phyloP scores from a whole-genome alignment of 495 filamentous ascomycete species.

The Penicillium silybi region DNA sequence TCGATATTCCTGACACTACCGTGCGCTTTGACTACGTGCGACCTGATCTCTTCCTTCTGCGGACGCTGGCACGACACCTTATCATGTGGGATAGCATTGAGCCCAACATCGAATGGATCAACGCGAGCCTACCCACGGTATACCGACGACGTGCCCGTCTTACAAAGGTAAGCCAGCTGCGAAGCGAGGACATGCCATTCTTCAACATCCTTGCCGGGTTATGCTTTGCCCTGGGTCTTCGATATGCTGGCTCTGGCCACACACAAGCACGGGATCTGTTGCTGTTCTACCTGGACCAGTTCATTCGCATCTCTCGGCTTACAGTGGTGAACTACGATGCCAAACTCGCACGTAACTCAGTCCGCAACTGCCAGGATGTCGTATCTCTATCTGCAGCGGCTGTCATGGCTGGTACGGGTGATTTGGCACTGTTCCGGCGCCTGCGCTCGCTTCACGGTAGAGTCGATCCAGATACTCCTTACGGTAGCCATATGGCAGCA shows the following conservation, averaged over 20 bases:
- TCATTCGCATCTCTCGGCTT: conserved; percentile 72
- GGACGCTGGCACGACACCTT: conserved; percentile 84
- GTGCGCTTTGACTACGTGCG: conserved; percentile 93
- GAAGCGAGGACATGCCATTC: conserved; percentile 80
- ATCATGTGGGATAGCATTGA: conserved; percentile 89
- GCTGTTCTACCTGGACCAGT: conserved; percentile 78
- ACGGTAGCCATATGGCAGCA: conserved; percentile 87
- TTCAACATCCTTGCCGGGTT: conserved; percentile 89
- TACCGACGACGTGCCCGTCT: conserved; percentile 58
- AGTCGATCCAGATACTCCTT: conserved; percentile 78
- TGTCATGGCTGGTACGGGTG: conserved; percentile 94
- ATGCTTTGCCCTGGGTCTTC: conserved; percentile 78
- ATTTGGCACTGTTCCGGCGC: conserved; percentile 82
- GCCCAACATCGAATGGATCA: conserved; percentile 68
- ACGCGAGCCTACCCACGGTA: conserved; percentile 61
- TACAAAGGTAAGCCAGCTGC: conserved; percentile 49
- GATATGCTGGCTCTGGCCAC: conserved; percentile 81
- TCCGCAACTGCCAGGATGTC: conserved; percentile 84
- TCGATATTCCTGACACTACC: conserved; percentile 85
- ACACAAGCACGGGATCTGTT: conserved; percentile 71
- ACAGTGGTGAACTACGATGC: conserved; percentile 71
- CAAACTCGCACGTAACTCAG: conserved; percentile 73
- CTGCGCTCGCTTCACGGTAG: conserved; percentile 84
- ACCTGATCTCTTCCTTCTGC: conserved; percentile 85
- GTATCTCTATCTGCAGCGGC: conserved; percentile 75